Base-by-base conservation (phyloP, 129 eudicot species). In the Erigeron canadensis region DNA sequence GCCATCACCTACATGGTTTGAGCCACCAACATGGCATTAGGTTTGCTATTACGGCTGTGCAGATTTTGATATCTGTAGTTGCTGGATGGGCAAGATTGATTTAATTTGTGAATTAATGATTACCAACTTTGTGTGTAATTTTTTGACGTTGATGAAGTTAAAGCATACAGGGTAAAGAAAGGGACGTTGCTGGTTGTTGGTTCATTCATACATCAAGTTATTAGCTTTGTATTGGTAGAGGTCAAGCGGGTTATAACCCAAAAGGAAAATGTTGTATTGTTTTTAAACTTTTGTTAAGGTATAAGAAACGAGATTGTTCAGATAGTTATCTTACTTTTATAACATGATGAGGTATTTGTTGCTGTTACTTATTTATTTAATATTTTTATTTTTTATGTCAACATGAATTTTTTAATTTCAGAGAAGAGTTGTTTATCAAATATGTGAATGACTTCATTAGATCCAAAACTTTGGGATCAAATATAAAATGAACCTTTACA, bases 1-100 rank as follows among this genome's bases (percentile, higher is more conserved):
- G 91, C 93, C 74, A 89, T 93, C 84, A 87, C 95, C 38, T 81
- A 89, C 67, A 89, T 89, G 98, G 96, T 93, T 54, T 93, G 87
- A 91, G 16, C 67, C 57, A 22, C 66, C 28, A 18, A 45, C 4
- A 54, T 70, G 13, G 7, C 68, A 28, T 59, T 39, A 44, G 69
- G 37, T 39, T 58, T 67, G 63, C 53, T 19, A 51, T 68, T 57
- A 47, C 44, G 23, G 41, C 57, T 60, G 47, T 48, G 70, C 10
- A 8, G 46, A 63, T 63, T 73, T 50, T 60, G 65, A 60, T 61
- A 17, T 61, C 13, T 60, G 65, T 60, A 34, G 65, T 60, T 60
- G 65, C 65, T 34, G 65, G 65, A 60, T 6, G 21, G 37, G 71
- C 13, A n/a, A 19, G n/a, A 54, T 57, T 45, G 48, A 42, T 40